Evolutionary conservation across 2,329 filamentous ascomycete species (phyloP).

Genomic region (Mycosphaerelloides madeirae): DNA sequence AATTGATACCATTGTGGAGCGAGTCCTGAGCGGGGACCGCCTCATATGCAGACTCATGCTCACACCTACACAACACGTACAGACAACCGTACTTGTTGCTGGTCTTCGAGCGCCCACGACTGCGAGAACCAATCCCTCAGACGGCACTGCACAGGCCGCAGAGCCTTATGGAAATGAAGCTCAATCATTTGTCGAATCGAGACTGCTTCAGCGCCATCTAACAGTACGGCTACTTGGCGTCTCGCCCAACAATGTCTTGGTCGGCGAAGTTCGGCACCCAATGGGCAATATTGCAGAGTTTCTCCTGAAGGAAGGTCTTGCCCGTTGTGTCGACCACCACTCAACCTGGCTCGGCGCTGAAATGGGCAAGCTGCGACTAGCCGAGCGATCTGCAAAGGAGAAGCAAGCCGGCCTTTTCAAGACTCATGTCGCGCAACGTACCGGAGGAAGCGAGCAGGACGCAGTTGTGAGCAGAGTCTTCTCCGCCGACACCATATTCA

Average conservation of each 20-base stretch:
- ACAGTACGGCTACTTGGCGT: constrained; percentile 78
- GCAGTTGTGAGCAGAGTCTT: constrained; percentile 80
- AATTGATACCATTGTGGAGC: constrained; percentile 77
- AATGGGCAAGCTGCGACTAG: constrained; percentile 79
- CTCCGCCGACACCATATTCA: constrained; percentile 80
- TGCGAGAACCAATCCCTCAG: constrained; percentile 72
- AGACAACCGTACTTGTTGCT: constrained; percentile 83
- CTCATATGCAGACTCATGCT: constrained; percentile 77
- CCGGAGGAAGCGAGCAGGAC: constrained; percentile 60
- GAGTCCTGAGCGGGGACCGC: constrained; percentile 85
- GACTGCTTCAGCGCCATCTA: constrained; percentile 80
- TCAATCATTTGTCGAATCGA: constrained; percentile 76
- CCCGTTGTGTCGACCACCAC: constrained; percentile 91
- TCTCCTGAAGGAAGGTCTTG: constrained; percentile 80
- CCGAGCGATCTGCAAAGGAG: constrained; percentile 79
- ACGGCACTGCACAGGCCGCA: constrained; percentile 73
- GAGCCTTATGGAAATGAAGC: constrained; percentile 90
- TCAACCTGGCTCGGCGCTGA: constrained; percentile 83
- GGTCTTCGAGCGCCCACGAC: constrained; percentile 88
- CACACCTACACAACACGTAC: constrained; percentile 76
- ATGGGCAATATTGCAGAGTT: constrained; percentile 86
- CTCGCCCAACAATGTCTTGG: constrained; percentile 86
- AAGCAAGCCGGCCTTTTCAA: constrained; percentile 76
- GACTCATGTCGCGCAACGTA: constrained; percentile 60
- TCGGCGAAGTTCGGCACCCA: constrained; percentile 81